These are phyloP conservation scores for Arabidopsis suecica DNA, from an alignment of 345 rosid species.

Conservation along the genomic window DNA sequence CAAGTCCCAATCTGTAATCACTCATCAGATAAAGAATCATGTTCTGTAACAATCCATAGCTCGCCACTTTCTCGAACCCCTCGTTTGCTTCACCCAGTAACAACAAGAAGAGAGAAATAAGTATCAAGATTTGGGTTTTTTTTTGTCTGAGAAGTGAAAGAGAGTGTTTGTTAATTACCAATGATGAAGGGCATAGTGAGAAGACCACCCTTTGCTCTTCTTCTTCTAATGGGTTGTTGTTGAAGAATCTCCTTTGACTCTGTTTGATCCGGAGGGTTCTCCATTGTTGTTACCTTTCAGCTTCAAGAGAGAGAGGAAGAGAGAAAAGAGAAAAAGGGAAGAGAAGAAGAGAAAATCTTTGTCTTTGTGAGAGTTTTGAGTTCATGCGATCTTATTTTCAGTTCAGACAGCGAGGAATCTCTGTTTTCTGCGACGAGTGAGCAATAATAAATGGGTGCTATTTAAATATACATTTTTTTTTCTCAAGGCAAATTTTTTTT, in stretches of 20 bases:
- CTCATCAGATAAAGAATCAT: conserved; percentile 71
- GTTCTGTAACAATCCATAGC: conserved; percentile 73
- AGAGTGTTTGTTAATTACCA: conserved; percentile 46
- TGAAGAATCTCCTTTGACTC: conserved; percentile 37
- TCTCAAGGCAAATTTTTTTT: background rate
- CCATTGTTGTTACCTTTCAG: conserved; percentile 37
- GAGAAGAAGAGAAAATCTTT: conserved; percentile 40
- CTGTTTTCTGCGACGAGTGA: conserved; percentile 48
- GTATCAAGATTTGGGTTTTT: background rate
- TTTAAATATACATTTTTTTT: conserved; percentile 12
- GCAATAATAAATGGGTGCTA: conserved; percentile 41
- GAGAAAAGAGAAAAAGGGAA: conserved; percentile 11
- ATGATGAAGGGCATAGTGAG: conserved; percentile 82
- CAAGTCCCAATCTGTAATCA: conserved; percentile 59
- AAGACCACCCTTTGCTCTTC: conserved; percentile 65
- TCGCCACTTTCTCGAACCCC: conserved; percentile 81
- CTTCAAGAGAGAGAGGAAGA: background rate
- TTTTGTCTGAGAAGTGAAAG: background rate
- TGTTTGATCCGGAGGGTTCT: conserved; percentile 51
- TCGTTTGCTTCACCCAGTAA: conserved; percentile 58
- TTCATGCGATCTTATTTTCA: conserved; percentile 41
- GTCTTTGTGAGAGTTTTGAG: conserved; percentile 42
- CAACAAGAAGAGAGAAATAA: conserved; percentile 4
- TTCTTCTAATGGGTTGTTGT: conserved; percentile 40
- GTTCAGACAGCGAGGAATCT: conserved; percentile 54